A percentile compares a stretch with the other conserved stretches of the same genome.
These are phyloP conservation scores for Pseudopyrenochaeta lycopersici DNA, from an alignment of 2,329 filamentous ascomycete genomes.

Conservation along the genomic window DNA sequence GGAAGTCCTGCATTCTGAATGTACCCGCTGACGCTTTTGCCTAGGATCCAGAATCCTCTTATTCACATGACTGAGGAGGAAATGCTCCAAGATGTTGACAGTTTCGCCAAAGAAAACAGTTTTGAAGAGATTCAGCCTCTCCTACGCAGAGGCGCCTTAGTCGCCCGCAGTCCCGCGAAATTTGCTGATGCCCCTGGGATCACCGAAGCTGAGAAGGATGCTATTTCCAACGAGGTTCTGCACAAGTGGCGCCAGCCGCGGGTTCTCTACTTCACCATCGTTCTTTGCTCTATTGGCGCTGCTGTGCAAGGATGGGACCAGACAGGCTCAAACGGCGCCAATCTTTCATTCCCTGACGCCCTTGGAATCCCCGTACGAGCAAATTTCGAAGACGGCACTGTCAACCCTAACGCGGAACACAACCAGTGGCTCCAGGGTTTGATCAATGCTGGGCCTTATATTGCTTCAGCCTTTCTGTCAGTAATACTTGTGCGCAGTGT, in stretches of 20 bases:
- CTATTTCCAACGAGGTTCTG: conserved; percentile 47
- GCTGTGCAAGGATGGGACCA: conserved; percentile 72
- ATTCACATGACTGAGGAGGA: conserved; percentile 30
- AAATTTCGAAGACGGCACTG: background rate
- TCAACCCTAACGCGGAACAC: conserved; percentile 20
- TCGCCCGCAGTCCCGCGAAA: conserved; percentile 51
- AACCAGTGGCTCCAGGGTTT: conserved; percentile 33
- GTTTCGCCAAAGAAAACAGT: conserved; percentile 58
- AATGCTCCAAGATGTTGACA: conserved; percentile 62
- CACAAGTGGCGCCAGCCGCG: conserved; percentile 67
- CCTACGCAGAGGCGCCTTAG: conserved; percentile 59
- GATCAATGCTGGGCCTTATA: conserved; percentile 31
- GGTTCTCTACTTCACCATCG: conserved; percentile 70
- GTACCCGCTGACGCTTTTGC: background rate
- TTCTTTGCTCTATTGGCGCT: conserved; percentile 72
- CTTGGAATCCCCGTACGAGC: conserved; percentile 57
- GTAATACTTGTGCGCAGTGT: background rate
- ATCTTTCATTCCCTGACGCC: conserved; percentile 64
- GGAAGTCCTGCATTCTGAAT: background rate
- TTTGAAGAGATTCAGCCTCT: conserved; percentile 56
- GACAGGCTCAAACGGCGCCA: conserved; percentile 63
- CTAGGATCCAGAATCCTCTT: conserved; percentile 31
- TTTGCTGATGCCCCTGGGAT: conserved; percentile 23
- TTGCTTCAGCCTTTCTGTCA: conserved; percentile 25
- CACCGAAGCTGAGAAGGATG: conserved; percentile 24